A percentile compares a stretch with the other conserved stretches of the same genome.
These are phyloP conservation scores for Xylariaceae sp. DNA, from an alignment of 2,329 filamentous ascomycete genomes.

Conservation along the genomic window DNA sequence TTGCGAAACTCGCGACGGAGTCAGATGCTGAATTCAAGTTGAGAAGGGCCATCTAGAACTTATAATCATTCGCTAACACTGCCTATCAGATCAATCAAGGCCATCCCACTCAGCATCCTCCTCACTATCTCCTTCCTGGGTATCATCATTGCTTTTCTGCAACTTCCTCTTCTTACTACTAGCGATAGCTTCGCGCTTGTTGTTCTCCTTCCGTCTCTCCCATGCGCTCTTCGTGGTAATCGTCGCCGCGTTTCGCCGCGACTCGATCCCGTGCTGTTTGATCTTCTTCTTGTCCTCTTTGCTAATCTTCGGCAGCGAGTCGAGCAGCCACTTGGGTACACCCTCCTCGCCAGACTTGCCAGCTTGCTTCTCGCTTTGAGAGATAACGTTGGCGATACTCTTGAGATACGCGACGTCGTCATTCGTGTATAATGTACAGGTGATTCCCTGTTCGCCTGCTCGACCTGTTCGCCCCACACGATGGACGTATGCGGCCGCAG, in stretches of 20 bases:
- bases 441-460: constrained; percentile 81
- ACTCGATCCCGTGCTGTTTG: constrained; percentile 76
- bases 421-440: constrained; percentile 91
- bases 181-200: constrained; percentile 56
- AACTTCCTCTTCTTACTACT: constrained; percentile 53
- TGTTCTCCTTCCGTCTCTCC: constrained; percentile 64
- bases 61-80: background rate
- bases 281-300: constrained; percentile 81
- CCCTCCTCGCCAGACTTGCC: constrained; percentile 49
- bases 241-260: constrained; percentile 47
- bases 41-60: background rate
- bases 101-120: constrained; percentile 43
- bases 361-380: constrained; percentile 69
- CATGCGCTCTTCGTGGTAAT: constrained; percentile 82
- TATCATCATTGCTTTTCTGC: constrained; percentile 28
- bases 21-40: background rate
- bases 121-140: constrained; percentile 25
- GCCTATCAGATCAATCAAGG: constrained; percentile 37
- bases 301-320: constrained; percentile 74
- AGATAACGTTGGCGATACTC: constrained; percentile 88
- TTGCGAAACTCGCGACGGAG: too few species aligned
- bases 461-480: constrained; percentile 86
- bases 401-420: constrained; percentile 88
- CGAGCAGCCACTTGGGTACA: constrained; percentile 79
- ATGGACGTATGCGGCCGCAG: constrained; percentile 84